A percentile compares a stretch with the other conserved stretches of the same genome.
Evolutionary conservation across 2,329 filamentous ascomycete genomes (phyloP).

Genomic region (Microdochium trichocladiopsis): DNA sequence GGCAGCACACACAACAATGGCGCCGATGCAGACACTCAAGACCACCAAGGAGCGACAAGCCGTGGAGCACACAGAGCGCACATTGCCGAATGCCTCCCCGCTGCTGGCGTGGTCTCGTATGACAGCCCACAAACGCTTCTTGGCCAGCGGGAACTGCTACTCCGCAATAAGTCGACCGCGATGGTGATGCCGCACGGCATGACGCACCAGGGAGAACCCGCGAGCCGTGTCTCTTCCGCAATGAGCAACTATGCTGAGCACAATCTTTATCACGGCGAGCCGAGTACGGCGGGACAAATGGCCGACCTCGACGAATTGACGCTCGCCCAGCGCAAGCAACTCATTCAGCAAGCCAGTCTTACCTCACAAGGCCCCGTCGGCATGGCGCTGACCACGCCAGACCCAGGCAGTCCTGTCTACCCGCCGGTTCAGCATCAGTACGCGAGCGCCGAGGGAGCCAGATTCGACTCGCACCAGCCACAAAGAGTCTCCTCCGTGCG

Average conservation of each 20-base stretch:
- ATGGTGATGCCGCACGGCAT: conserved; percentile 17
- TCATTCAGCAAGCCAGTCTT: conserved; percentile 49
- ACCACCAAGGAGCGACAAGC: background rate
- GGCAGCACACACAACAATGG: background rate
- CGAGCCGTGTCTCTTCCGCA: background rate
- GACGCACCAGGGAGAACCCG: too few relatives aligned
- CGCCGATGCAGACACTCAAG: background rate
- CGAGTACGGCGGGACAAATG: background rate
- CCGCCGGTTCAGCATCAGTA: conserved; percentile 7
- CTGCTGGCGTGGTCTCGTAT: conserved; percentile 41
- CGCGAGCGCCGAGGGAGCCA: conserved; percentile 23
- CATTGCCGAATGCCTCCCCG: conserved; percentile 7
- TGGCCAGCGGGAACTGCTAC: conserved; percentile 45
- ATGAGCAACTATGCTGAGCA: background rate
- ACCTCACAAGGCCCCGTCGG: conserved; percentile 11
- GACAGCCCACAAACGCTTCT: conserved; percentile 48
- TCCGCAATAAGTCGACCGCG: conserved; percentile 43
- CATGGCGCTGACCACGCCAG: conserved; percentile 1
- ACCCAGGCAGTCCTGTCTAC: conserved; percentile 5
- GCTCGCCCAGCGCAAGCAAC: conserved; percentile 57
- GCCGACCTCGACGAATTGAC: conserved; percentile 55
- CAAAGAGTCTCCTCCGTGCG: conserved; percentile 36
- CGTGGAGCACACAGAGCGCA: background rate
- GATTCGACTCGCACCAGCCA: conserved; percentile 50
- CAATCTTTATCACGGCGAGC: background rate